Conservation (phyloP, 495 filamentous ascomycete species). For the Schizothecium vesticola region DNA sequence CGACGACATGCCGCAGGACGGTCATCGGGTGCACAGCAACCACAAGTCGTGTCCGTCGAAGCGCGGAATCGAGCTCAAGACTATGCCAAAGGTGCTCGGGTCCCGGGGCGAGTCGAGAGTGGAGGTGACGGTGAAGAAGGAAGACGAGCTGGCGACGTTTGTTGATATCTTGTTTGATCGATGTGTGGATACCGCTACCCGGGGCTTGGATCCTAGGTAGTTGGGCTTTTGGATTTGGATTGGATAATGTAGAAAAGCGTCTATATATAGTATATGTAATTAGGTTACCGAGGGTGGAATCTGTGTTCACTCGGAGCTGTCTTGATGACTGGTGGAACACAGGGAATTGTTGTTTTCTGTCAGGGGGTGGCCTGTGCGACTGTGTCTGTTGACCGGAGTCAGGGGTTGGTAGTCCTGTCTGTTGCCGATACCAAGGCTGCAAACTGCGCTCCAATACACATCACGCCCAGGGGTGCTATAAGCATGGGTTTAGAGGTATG, state of each 20-base stretch:
- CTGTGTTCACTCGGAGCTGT: neutral
- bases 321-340: neutral
- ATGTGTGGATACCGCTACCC: conserved; percentile 27
- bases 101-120: conserved; percentile 7
- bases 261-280: neutral
- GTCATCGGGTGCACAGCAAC: neutral
- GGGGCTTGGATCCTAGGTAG: conserved; percentile 1
- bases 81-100: conserved; percentile 10
- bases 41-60: conserved; percentile 4
- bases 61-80: conserved; percentile 11
- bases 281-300: too few relatives aligned
- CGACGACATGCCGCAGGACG: neutral
- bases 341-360: neutral
- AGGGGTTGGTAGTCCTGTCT: neutral
- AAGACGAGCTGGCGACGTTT: conserved; percentile 31
- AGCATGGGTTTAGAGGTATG: neutral
- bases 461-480: neutral
- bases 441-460: neutral
- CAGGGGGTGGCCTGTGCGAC: neutral
- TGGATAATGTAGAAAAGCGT: neutral
- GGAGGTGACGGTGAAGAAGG: conserved; percentile 19
- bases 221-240: neutral
- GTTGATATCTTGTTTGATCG: conserved; percentile 36
- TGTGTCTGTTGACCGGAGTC: neutral
- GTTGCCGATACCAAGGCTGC: too few relatives aligned